Evolutionary conservation across 192 early-diverging fungal genomes (phyloP), one percentile per base, ranked within the genome.

Genomic region (Phlyctochytrium arcticum): DNA sequence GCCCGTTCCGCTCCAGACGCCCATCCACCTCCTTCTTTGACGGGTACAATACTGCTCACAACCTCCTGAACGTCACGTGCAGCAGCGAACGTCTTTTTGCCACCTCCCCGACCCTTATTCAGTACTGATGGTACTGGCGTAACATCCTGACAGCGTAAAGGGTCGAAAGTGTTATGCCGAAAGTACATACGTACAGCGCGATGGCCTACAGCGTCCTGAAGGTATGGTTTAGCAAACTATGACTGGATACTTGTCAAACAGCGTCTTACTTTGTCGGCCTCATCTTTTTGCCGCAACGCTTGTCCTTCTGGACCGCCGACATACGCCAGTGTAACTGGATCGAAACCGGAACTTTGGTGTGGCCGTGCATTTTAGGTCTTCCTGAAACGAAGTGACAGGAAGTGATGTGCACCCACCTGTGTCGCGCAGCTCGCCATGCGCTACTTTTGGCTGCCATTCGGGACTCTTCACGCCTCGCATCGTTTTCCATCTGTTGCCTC

Each of bases 91-190:
- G 15, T 12, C 19, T 51, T 12, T 2, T 51, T 17, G 10, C 19
- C 17, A n/a, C n/a, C n/a, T n/a, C n/a, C n/a, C 24, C 24, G 12
- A 12, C 12, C 17, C 24, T 53, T 53, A 36, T 24, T 24, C 3
- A 36, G 12, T 19, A 23, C 8, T n/a, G 64, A n/a, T 47, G 62
- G 30, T 27, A 19, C 17, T 5, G 64, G 70, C 27, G 56, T 69
- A 24, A 79, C 65, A 54, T 79, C 77, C 36, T 68, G 37, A 32
- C 77, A 79, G 8, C 33, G 48, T 7, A 71, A 35, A 4, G 78
- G 78, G 47, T 80, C 71, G 37, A 80, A 80, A 3, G 75, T 80
- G 69, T 80, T 80, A 65, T 74, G 69, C 36, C 69, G 59, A 6
- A 69, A 60, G 57, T 80, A 80, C 15, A 77, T 60, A 30, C 66